Evolutionary conservation across 352 stramenopile genomes (phyloP).

Genomic region (Globisporangium cystogenes): DNA sequence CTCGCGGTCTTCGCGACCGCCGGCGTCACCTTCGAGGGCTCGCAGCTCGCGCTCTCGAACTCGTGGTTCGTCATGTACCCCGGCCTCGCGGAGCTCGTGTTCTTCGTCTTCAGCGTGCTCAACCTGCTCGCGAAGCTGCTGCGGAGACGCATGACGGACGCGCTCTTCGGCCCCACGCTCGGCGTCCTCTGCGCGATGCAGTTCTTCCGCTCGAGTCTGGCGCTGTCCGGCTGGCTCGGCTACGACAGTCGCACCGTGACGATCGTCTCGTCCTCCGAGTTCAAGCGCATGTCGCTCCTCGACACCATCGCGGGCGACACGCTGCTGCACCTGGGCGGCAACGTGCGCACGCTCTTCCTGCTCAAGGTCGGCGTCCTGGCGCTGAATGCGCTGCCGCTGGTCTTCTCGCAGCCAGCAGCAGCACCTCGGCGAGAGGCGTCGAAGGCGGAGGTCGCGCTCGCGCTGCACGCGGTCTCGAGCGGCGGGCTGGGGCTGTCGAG

Average conservation of each 20-base stretch:
- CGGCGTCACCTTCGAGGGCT: constrained; percentile 26
- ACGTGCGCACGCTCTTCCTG: no score
- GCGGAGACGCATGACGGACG: constrained; percentile 26
- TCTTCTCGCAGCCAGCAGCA: no score
- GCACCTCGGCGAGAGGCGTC: background rate
- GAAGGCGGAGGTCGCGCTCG: background rate
- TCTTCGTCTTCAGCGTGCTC: constrained; percentile 41
- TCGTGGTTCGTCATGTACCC: constrained; percentile 49
- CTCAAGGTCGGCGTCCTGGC: no score
- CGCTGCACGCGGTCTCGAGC: background rate
- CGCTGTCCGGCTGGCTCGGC: constrained; percentile 6
- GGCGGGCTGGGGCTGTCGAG: background rate
- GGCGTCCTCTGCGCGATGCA: constrained; percentile 30
- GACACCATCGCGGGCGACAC: no score
- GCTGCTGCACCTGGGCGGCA: no score
- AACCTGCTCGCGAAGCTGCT: constrained; percentile 36
- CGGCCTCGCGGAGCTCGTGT: constrained; percentile 25
- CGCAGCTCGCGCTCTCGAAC: constrained; percentile 33
- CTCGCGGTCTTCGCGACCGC: constrained; percentile 18
- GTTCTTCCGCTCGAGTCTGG: constrained; percentile 19
- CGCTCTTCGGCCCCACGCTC: constrained; percentile 32
- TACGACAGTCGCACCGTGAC: constrained; percentile 25
- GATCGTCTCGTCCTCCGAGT: no score
- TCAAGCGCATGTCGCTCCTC: no score
- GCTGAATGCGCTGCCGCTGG: no score